Evolutionary conservation across 345 rosid genomes (phyloP), one percentile per base, ranked within the genome.

Genomic region (Laguncularia racemosa): DNA sequence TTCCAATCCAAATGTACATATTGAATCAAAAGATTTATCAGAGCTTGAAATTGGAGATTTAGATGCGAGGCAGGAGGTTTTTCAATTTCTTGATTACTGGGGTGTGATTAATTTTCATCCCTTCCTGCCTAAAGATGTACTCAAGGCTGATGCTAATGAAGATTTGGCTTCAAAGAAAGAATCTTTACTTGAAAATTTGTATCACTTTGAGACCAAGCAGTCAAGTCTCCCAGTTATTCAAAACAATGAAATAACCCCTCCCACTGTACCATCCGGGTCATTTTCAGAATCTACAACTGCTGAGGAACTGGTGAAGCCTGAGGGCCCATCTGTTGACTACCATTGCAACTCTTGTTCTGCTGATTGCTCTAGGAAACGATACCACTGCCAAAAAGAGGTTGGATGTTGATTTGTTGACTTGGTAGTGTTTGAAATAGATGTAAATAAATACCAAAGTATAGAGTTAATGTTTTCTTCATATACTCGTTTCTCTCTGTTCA

Each of bases 311-410:
- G 71, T 64, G 58, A 77, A 69, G 75, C 78, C 82, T 52, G 97
- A 89, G 75, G 99, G 86, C 58, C 95, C 97, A 55, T 38, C 87
- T 44, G 97, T 88, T 55, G 99, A 88, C 70, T 95, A 95, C 66
- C 99, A 95, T 72, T 95, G 99, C 77, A 95, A 95, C 73, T 89
- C 89, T 64, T 95, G 99, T 73, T 87, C 99, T 20, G 90, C 95
- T 57, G 99, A 95, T 74, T 95, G 99, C 78, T 88, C 99, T 53
- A 84, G 97, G 75, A 95, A 88, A 69, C 99, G 96, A 59, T 95
- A 85, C 80, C 99, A 95, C 72, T 95, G 99, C 72, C 99, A 85
- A 62, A 95, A 80, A 75, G 91, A 90, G 97, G 99, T 95, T 57
- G 61, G 76, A 72, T 63, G 26, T 50, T 65, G 50, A 26, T 48